Evolutionary conservation across 257 asterid species (phyloP).

Genomic region (Mitragyna speciosa): DNA sequence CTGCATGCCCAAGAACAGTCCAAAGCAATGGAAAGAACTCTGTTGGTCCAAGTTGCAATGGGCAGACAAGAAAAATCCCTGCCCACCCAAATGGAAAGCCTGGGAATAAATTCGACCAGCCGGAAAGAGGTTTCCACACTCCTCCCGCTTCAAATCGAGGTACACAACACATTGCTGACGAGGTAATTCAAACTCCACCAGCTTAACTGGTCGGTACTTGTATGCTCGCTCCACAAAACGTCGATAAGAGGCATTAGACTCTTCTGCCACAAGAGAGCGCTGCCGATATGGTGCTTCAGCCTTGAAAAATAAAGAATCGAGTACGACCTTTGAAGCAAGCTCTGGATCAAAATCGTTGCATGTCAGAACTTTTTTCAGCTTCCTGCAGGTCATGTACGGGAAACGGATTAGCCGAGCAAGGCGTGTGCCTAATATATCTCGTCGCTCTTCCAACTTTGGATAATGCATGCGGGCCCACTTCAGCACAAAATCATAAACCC

Average conservation of each 20-base stretch:
- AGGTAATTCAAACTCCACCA: conserved; percentile 70
- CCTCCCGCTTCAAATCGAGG: conserved; percentile 73
- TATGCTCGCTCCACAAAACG: conserved; percentile 72
- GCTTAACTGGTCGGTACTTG: conserved; percentile 76
- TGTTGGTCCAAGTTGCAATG: conserved; percentile 85
- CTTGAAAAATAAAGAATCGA: conserved; percentile 80
- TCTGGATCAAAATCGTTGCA: conserved; percentile 66
- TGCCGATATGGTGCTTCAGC: conserved; percentile 73
- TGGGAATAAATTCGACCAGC: conserved; percentile 69
- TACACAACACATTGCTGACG: conserved; percentile 70
- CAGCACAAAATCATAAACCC: conserved; percentile 65
- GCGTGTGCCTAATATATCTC: conserved; percentile 53
- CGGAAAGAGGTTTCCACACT: conserved; percentile 64
- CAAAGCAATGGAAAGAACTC: conserved; percentile 59
- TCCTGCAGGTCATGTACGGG: conserved; percentile 80
- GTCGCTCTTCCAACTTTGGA: conserved; percentile 60
- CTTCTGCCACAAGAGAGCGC: conserved; percentile 50
- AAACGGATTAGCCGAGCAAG: conserved; percentile 69
- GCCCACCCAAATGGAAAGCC: conserved; percentile 88
- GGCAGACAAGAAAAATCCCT: conserved; percentile 78
- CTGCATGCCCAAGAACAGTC: conserved; percentile 81
- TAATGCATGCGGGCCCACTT: conserved; percentile 77
- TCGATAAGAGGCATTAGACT: conserved; percentile 30
- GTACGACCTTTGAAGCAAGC: conserved; percentile 58
- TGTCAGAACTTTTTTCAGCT: conserved; percentile 65